Base-by-base conservation (phyloP, 495 filamentous ascomycete species). In the Oidiodendron maius region DNA sequence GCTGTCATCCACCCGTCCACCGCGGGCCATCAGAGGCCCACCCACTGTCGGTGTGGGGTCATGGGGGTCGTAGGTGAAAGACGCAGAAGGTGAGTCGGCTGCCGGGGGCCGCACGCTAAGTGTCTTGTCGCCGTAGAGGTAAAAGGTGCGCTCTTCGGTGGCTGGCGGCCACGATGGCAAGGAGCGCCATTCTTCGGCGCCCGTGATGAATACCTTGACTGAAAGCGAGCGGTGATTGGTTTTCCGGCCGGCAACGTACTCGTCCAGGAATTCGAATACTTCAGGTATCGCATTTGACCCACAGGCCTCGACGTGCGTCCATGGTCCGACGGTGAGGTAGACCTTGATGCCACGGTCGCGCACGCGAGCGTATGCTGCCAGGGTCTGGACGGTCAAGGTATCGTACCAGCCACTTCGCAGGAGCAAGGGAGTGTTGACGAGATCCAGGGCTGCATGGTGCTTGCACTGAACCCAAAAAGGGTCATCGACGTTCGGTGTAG, bases 371-470 rank as follows among this genome's bases (percentile, higher is more conserved):
- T 58, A 66, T 40, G 62, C 57, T 15, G 58, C 51, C 40, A 66
- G 43, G 0, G 54, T 56, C 52, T 63, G 57, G 18, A 40, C 38
- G 3, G 51, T 43, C 11, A 60, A 46, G 11, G 53, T 46, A 45
- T 64, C 63, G 26, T 63, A 61, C 63, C 63, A 66, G 0, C 63
- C 63, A 11, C 56, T 58, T 4, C 59, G 41, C n/a, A 66, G 42
- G 17, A 64, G 22, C 8, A 66, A 57, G 5, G 63, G 63, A 32
- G 63, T 55, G 17, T 58, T 57, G 13, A 48, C 56, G 4, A 32
- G 35, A 3, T 61, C 55, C 22, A 66, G 63, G 9, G 63, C 47
- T 28, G 32, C 30, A 12, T 18, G 10, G 21, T 34, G 53, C 28
- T 32, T 60, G 52, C 23, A 34, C 4, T 32, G 13, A 9, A 21